Percentiles rank a stretch among this genome's conserved stretches.
Evolutionary conservation across 805 yeast genomes (phyloP).

Genomic region (Candida coleopterorum): DNA sequence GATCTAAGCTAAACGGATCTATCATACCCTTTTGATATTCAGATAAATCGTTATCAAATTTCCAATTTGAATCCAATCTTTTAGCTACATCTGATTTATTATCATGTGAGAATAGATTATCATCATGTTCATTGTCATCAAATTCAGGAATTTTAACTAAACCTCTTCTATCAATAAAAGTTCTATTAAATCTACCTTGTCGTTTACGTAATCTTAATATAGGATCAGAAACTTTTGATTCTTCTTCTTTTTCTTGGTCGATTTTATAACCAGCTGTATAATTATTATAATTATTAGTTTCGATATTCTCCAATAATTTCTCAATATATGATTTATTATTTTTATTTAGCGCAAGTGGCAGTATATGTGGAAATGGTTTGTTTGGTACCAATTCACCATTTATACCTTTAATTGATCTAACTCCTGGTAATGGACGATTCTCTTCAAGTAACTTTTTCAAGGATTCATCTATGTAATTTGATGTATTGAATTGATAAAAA

Average conservation of each 20-base stretch:
- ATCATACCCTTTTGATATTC: conserved; percentile 31
- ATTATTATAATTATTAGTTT: conserved; percentile 34
- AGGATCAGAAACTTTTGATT: conserved; percentile 40
- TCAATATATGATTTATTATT: conserved; percentile 32
- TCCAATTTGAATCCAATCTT: conserved; percentile 61
- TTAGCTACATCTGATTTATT: conserved; percentile 39
- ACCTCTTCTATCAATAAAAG: conserved; percentile 72
- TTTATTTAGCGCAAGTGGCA: conserved; percentile 30
- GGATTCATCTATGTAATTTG: conserved; percentile 45
- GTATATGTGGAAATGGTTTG: conserved; percentile 45
- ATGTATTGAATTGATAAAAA: conserved; percentile 58
- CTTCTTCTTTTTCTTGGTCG: conserved; percentile 17
- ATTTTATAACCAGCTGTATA: conserved; percentile 35
- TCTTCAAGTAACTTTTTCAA: conserved; percentile 40
- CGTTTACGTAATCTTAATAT: conserved; percentile 68
- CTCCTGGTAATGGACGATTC: conserved; percentile 43
- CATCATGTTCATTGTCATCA: conserved; percentile 38
- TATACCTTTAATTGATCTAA: conserved; percentile 43
- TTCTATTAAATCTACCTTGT: conserved; percentile 63
- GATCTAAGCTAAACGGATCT: conserved; percentile 66
- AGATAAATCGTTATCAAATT: conserved; percentile 55
- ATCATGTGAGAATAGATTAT: conserved; percentile 11
- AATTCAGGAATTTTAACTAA: conserved; percentile 35
- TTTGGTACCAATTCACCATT: conserved; percentile 48
- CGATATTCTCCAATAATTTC: conserved; percentile 35